phyloP scores from a whole-genome alignment of 306 rosid species.

The Quercus rubra region DNA sequence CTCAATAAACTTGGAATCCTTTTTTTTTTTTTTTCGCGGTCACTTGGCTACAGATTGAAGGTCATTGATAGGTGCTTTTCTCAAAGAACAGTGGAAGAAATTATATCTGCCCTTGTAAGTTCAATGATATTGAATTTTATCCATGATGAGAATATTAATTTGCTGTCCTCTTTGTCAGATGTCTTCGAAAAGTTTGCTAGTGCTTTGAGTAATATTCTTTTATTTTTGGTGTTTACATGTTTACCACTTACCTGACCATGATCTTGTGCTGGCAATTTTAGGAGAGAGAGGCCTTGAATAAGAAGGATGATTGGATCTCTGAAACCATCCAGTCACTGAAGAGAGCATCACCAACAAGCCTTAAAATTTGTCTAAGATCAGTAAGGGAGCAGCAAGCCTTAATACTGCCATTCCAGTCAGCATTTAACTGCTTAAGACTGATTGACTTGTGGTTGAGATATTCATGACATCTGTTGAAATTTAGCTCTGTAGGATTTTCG shows the following conservation, averaged over 20 bases:
- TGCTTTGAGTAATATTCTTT: not conserved
- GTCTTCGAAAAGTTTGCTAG: no score
- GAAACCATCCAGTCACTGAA: slow-evolving; percentile 59
- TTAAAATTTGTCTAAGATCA: slow-evolving; percentile 76
- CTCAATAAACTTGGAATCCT: not conserved
- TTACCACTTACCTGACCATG: slow-evolving; percentile 18
- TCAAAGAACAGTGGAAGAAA: slow-evolving; percentile 64
- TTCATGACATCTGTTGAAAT: not conserved
- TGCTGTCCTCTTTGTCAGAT: not conserved
- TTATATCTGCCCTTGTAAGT: slow-evolving; percentile 77
- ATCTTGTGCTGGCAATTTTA: slow-evolving; percentile 26
- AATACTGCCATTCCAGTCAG: not conserved
- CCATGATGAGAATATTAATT: not conserved
- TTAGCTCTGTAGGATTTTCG: not conserved
- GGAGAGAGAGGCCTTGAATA: slow-evolving; percentile 57
- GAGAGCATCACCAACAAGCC: slow-evolving; percentile 83
- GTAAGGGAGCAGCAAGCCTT: slow-evolving; percentile 36
- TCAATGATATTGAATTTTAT: slow-evolving; percentile 6
- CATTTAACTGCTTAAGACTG: not conserved
- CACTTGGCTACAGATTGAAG: slow-evolving; percentile 50
- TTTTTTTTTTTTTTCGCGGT: slow-evolving; percentile 4
- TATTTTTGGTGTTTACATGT: slow-evolving; percentile 4
- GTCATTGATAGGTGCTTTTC: slow-evolving; percentile 84
- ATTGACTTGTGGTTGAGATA: not conserved
- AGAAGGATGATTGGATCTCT: slow-evolving; percentile 55